Evolutionary conservation across 306 rosid species (phyloP), one percentile per base, ranked within the genome.

Genomic region (Glycine tomentella): DNA sequence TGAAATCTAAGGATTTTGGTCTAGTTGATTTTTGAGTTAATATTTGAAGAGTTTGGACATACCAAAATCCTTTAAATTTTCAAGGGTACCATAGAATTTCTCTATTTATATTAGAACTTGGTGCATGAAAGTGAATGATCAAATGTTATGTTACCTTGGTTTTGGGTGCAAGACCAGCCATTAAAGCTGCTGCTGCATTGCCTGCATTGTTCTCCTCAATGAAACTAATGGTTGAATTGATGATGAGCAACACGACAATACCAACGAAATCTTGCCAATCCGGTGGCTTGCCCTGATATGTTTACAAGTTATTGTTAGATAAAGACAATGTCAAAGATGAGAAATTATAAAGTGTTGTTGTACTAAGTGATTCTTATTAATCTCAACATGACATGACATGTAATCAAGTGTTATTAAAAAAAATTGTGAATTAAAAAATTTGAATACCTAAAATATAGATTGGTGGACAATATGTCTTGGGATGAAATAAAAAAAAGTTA

Each of bases 151-250:
- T 72, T 59, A 94, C 98, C 97, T 94, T 94, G 56, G 97, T 86
- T 87, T 94, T 94, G 68, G 98, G 98, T 66, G 98, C 98, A 79
- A 94, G 98, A 82, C 98, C 94, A 15, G 97, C 98, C 98, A 94
- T 94, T 0, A 94, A 85, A 74, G 97, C 98, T 0, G 98, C 97
- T 4, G 98, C 97, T 0, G 98, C 98, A 76, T 94, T 94, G 62
- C 98, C 97, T 3, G 98, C 98, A 62, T 91, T 94, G 89, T 92
- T 91, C 75, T 94, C 98, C 77, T 94, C 98, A 62, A 94, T 94
- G 85, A 94, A 94, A 76, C 97, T 92, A 38, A 94, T 94, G 15
- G 98, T 94, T 12, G 98, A 92, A 84, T 94, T 94, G 80, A 94
- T 92, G 80, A 92, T 7, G 9, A 94, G 87, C 84, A 94, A 72